A percentile compares a stretch with the other conserved stretches of the same genome.
Conservation (phyloP, 306 rosid genomes). For the Quillaja saponaria region DNA sequence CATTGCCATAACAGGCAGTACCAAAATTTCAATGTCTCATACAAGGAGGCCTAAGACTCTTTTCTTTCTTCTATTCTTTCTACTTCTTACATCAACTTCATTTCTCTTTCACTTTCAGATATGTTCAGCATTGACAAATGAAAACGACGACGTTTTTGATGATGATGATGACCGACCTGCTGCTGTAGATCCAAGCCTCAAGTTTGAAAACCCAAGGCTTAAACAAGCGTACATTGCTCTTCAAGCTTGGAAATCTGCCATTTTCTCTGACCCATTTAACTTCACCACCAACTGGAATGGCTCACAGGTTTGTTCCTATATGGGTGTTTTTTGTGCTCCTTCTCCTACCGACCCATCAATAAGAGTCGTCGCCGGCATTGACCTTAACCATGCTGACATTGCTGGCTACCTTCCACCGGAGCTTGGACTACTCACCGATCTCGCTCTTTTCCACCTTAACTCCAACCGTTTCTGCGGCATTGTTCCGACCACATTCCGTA, state of each 20-base stretch:
- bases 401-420: conserved; percentile 72
- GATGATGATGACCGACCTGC: too few species aligned
- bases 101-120: too few species aligned
- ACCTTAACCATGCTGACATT: conserved; percentile 73
- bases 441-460: conserved; percentile 61
- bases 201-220: conserved; percentile 51
- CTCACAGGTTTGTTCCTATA: conserved; percentile 59
- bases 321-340: conserved; percentile 54
- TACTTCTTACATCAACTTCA: too few species aligned
- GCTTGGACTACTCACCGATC: conserved; percentile 55
- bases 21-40: too few species aligned
- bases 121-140: too few species aligned
- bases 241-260: conserved; percentile 70
- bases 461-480: conserved; percentile 71
- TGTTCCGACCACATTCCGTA: conserved; percentile 52
- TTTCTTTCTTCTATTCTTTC: too few species aligned
- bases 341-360: conserved; percentile 45
- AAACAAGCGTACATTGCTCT: conserved; percentile 58
- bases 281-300: conserved; percentile 63
- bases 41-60: too few species aligned
- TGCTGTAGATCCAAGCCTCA: conserved; percentile 37
- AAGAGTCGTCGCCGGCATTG: conserved; percentile 68
- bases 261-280: conserved; percentile 59
- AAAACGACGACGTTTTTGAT: too few species aligned
- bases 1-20: too few species aligned